Evolutionary conservation across 371 early-diverging fungal genomes (phyloP), one percentile per base, ranked within the genome.

Genomic region (Nematocida sp.): DNA sequence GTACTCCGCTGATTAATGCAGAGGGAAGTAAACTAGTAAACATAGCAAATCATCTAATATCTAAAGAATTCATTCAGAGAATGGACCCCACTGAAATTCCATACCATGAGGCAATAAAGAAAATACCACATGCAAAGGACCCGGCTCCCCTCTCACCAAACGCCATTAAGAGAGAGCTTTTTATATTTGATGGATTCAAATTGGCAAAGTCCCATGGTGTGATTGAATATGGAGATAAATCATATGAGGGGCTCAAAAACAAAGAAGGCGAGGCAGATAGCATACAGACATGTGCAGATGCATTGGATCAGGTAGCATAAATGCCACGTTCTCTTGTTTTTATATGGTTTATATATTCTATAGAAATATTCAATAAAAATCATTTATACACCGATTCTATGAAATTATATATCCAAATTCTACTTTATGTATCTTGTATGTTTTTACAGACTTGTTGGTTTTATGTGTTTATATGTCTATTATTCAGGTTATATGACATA

Each of bases 161-260:
- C 47, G 85, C 83, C 18, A 83, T 74, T 39, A 87, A 87, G 70
- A 66, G 72, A 50, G 87, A 87, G 64, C 74, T 62, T 20, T 87
- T 87, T 73, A 86, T 87, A 39, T 87, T 87, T 83, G 87, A 87
- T 73, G 75, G 75, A 25, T 86, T 87, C 67, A 67, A 74, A 47
- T 83, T 76, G 47, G 64, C 86, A 4, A 33, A 73, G 4, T 76
- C 62, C 23, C 82, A 82, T 71, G 83, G 66, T 0, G 78, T 86
- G 4, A 81, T 87, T 5, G 76, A 75, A 55, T 75, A 75, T 66
- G 47, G n/a, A 47, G 6, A 33, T 4, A 56, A 18, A 27, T n/a
- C 60, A n/a, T 75, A 75, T 46, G 69, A 75, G 39, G 76, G 76
- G 13, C 76, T 75, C 4, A 75, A 75, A 66, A 75, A 67, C 67